Evolutionary conservation across 805 yeast genomes (phyloP), one percentile per base, ranked within the genome.

Genomic region (Candida xiaguanensis): DNA sequence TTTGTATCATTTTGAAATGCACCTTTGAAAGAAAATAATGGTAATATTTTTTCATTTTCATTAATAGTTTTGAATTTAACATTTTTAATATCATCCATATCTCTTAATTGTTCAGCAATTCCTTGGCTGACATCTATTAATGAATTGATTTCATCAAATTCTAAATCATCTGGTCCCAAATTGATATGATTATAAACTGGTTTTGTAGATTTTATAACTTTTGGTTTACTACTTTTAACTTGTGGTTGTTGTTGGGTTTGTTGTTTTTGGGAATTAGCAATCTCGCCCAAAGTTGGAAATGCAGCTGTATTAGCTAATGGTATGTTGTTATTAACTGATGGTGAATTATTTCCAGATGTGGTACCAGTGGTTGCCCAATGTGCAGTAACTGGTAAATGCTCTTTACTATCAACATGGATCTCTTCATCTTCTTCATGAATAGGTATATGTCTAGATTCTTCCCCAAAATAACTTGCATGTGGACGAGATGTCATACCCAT

Each of bases 311-410:
- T 68, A 3, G 78, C 66, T 46, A 73, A 54, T 16, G 65, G 61
- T 5, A 62, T 53, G 44, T 53, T 57, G 38, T 52, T 54, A 32
- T 57, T 55, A 6, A 59, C 61, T 3, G 71, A 52, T 6, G 76
- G 73, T 3, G 73, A 65, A 39, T 31, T 42, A 25, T 58, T 55
- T 25, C 58, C 60, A 7, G 60, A 56, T 12, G 9, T 16, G 4
- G 36, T 31, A 3, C 36, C 36, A 22, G 36, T 13, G 3, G 42
- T 60, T 5, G 70, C 68, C 90, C 90, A 82, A 3, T 84, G 78
- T 1, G 83, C 86, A 14, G 88, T 75, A 1, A 83, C 74, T 7
- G 93, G 93, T 37, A 85, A 69, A 3, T 80, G 74, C 3, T 77
- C 37, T 32, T 34, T 31, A 32, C 26, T 42, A 26, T 40, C 38